A percentile compares a stretch with the other conserved stretches of the same genome.
Conservation (phyloP, 202 grass and related monocot genomes). For the Miscanthus sacchariflorus region DNA sequence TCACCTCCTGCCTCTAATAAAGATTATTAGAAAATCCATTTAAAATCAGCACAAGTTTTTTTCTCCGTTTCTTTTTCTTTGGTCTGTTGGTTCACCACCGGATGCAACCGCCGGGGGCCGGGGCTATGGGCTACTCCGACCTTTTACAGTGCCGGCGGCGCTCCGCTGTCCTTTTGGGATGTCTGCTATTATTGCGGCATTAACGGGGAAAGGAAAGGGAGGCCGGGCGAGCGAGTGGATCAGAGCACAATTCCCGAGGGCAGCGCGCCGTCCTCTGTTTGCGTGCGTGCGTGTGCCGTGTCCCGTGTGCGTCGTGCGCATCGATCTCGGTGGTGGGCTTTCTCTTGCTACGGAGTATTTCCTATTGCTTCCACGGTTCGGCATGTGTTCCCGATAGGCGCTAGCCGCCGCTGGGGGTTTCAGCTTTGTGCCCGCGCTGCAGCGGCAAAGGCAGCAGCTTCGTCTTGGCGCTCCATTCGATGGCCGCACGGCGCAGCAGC, state of each 20-base stretch:
- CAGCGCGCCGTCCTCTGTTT: constrained; percentile 38
- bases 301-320: not conserved
- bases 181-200: constrained; percentile 42
- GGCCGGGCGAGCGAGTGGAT: constrained; percentile 6
- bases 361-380: not conserved
- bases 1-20: not conserved
- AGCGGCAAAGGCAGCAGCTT: constrained; percentile 37
- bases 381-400: not conserved
- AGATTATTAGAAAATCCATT: not conserved
- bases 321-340: not conserved
- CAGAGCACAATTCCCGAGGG: constrained; percentile 71
- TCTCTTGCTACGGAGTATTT: constrained; percentile 25
- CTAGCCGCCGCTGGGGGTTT: not conserved
- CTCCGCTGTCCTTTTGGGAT: constrained; percentile 6
- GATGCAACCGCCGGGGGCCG: not conserved
- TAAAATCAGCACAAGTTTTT: not conserved
- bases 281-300: constrained; percentile 41
- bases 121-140: not conserved
- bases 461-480: constrained; percentile 48
- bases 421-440: constrained; percentile 42
- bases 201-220: constrained; percentile 29
- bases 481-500: constrained; percentile 21
- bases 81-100: not conserved
- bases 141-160: not conserved
- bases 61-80: not conserved